A percentile compares a stretch with the other conserved stretches of the same genome.
These are phyloP conservation scores for Apodospora peruviana DNA, from an alignment of 495 filamentous ascomycete genomes.

Conservation along the genomic window DNA sequence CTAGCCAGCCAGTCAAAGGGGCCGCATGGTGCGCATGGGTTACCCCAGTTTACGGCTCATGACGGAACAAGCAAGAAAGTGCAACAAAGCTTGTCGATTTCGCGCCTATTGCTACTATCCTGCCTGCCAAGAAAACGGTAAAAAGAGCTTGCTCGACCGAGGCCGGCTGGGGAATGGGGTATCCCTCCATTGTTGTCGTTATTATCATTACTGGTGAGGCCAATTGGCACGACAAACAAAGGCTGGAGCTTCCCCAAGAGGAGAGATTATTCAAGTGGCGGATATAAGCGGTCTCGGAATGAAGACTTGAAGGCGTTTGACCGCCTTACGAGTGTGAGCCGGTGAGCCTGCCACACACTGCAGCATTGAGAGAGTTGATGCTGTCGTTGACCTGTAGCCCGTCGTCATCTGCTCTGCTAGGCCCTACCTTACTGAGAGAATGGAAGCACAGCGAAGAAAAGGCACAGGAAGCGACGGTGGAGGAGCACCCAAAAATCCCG, in stretches of 20 bases:
- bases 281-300: conserved; percentile 2
- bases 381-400: background rate
- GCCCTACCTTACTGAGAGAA: background rate
- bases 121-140: conserved; percentile 1
- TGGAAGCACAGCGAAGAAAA: background rate
- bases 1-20: conserved; percentile 13
- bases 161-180: background rate
- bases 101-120: background rate
- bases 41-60: conserved; percentile 14
- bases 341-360: background rate
- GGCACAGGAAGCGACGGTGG: conserved; percentile 3
- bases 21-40: conserved; percentile 14
- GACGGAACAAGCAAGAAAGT: conserved; percentile 15
- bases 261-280: conserved; percentile 2
- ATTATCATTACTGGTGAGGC: too few species aligned
- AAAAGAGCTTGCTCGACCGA: background rate
- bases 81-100: conserved; percentile 21
- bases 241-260: conserved; percentile 6
- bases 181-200: background rate
- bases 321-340: background rate
- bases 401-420: background rate
- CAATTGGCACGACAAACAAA: conserved; percentile 7
- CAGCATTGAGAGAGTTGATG: background rate
- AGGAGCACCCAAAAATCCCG: conserved; percentile 32
- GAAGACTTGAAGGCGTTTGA: too few species aligned